Base-by-base conservation (phyloP, 768 basidiomycete genomes). In the Lactarius indigo region DNA sequence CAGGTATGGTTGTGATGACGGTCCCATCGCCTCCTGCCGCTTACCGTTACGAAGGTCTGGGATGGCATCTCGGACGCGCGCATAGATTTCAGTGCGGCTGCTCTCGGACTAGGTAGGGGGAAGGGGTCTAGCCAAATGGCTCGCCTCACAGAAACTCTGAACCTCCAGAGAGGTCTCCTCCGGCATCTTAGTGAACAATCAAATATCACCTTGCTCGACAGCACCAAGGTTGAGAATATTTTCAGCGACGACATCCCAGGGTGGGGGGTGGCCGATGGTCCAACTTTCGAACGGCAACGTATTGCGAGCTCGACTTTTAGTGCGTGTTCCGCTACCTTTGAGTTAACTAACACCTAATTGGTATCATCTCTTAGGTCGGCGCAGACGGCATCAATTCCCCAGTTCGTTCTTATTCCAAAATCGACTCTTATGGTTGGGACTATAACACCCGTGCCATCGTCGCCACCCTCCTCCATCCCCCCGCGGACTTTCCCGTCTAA, bases 361-460 rank as follows among this genome's bases (percentile, higher is more conserved):
- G 54, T 28, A n/a, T 61, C 59, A n/a, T 52, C 70, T 60, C 60
- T 42, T 70, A 94, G 92, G 86, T 98, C 39, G 96, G 97, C 20
- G 96, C 97, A 5, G 97, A 98, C 73, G 97, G 97, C 4, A 89
- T 87, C 75, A 96, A 94, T 73, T 98, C 96, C 0, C 95, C 96
- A 13, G 97, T 98, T 28, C 87, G 95, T 56, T 75, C 87, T 30
- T 98, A 89, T 74, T 90, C 95, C 0, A 81, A 87, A 30, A 97
- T 98, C 69, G 80, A 88, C 28, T 89, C 93, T 0, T 96, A 87
- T 73, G 96, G 96, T 3, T 97, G 96, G 90, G 82, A 88, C 0
- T 99, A 99, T 76, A 84, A 90, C 65, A 89, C 91, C 0, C 90
- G 92, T 72, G 95, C 90, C 9, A 83, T 98, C 50, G 97, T 99